A percentile compares a stretch with the other conserved stretches of the same genome.
Conservation (phyloP, 2,329 filamentous ascomycete genomes). For the Trichophyton mentagrophytes region DNA sequence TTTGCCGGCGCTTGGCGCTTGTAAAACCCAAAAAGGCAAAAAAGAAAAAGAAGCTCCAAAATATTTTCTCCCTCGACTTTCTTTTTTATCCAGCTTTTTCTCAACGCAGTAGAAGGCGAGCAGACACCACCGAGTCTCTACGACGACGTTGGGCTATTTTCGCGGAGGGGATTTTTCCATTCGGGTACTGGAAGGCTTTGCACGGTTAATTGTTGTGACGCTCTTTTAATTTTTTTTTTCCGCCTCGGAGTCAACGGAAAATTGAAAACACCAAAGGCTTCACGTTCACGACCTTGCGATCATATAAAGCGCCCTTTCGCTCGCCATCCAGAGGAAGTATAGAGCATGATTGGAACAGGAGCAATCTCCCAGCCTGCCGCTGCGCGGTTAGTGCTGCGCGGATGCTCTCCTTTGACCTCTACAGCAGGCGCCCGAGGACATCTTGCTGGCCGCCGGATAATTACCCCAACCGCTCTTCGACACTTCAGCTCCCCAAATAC, state of each 20-base stretch:
- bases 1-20: background rate
- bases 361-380: slow-evolving; percentile 24
- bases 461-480: slow-evolving; percentile 21
- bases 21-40: slow-evolving; percentile 4
- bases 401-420: slow-evolving; percentile 23
- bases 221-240: background rate
- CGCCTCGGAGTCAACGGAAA: background rate
- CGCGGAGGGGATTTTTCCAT: background rate
- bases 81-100: background rate
- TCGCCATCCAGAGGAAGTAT: background rate
- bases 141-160: background rate
- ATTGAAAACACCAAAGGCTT: background rate
- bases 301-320: background rate
- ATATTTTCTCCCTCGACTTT: background rate
- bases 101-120: background rate
- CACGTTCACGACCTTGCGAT: background rate
- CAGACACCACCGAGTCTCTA: background rate
- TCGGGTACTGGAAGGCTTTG: background rate
- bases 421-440: slow-evolving; percentile 21
- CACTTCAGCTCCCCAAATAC: slow-evolving; percentile 18
- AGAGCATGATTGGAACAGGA: slow-evolving; percentile 30
- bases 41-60: background rate
- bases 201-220: background rate
- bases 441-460: slow-evolving; percentile 22
- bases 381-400: slow-evolving; percentile 27